Evolutionary conservation across 2,329 filamentous ascomycete genomes (phyloP).

Genomic region (Immersiporthe knoxdaviesiana): DNA sequence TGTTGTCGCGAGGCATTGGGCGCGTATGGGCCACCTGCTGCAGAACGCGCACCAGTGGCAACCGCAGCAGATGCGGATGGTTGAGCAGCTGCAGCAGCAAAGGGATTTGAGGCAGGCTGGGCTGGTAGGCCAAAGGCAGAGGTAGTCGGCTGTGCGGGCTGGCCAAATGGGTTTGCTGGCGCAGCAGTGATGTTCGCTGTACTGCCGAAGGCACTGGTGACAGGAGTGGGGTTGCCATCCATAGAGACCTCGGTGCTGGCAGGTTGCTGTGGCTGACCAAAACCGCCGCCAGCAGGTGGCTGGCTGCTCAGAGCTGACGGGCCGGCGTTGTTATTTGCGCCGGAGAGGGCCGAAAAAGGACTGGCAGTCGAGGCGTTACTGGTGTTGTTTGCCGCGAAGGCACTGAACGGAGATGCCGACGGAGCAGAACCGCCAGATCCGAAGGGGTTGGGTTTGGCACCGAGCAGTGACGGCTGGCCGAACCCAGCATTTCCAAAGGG

Average conservation of each 20-base stretch:
- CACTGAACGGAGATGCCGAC: slow-evolving; percentile 35
- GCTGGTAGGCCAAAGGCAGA: slow-evolving; percentile 30
- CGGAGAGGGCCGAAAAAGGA: slow-evolving; percentile 28
- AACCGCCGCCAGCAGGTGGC: slow-evolving; percentile 25
- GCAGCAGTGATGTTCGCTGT: slow-evolving; percentile 20
- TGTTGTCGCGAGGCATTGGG: slow-evolving; percentile 37
- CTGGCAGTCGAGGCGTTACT: slow-evolving; percentile 18
- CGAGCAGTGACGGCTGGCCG: slow-evolving; percentile 42
- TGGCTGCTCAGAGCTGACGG: slow-evolving; percentile 31
- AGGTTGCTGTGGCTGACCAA: slow-evolving; percentile 30
- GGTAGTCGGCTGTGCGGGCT: slow-evolving; percentile 32
- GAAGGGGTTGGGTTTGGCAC: slow-evolving; percentile 40
- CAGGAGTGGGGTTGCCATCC: slow-evolving; percentile 23
- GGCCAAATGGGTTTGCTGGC: slow-evolving; percentile 29
- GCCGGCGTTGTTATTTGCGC: slow-evolving; percentile 19
- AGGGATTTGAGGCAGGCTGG: slow-evolving; percentile 30
- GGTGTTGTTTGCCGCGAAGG: slow-evolving; percentile 12
- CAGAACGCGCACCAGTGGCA: neutral
- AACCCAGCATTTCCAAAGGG: slow-evolving; percentile 42
- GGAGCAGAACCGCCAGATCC: slow-evolving; percentile 12
- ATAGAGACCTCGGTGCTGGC: slow-evolving; percentile 24
- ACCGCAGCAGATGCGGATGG: neutral
- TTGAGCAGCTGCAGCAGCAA: slow-evolving; percentile 16
- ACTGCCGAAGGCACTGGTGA: slow-evolving; percentile 33
- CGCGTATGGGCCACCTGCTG: slow-evolving; percentile 32